Percentiles rank a stretch among this genome's conserved stretches.
Conservation (phyloP, 805 yeast species). For the Hanseniaspora vineae region DNA sequence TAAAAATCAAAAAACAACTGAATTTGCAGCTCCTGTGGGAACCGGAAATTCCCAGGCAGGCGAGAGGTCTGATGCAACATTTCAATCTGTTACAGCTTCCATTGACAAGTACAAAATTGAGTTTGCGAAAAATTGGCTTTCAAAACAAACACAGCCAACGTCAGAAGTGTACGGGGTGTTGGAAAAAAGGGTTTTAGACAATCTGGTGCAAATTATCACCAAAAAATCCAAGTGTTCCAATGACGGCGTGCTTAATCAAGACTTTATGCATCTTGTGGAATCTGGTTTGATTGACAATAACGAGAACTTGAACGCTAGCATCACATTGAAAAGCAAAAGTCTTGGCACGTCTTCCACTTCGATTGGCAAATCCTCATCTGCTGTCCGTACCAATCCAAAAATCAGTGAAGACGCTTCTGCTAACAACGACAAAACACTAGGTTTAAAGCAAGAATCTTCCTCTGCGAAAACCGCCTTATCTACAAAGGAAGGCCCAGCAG, state of each 20-base stretch:
- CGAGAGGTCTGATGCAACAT: slow-evolving; percentile 19
- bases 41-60: slow-evolving; percentile 10
- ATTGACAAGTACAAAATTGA: slow-evolving; percentile 23
- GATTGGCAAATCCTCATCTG: too few relatives aligned
- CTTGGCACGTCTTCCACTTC: too few relatives aligned
- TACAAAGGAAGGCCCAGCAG: neutral
- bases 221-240: slow-evolving; percentile 18
- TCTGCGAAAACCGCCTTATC: neutral
- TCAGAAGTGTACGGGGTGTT: slow-evolving; percentile 64
- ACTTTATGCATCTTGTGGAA: slow-evolving; percentile 17
- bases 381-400: neutral
- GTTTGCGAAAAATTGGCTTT: slow-evolving; percentile 66
- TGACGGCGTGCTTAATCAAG: slow-evolving; percentile 23
- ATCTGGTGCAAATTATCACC: slow-evolving; percentile 28
- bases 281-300: slow-evolving; percentile 9
- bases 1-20: neutral
- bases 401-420: slow-evolving; percentile 1
- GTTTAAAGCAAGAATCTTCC: neutral
- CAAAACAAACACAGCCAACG: slow-evolving; percentile 75
- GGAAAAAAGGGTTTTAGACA: slow-evolving; percentile 52
- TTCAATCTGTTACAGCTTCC: slow-evolving; percentile 4
- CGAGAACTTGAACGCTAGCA: slow-evolving; percentile 4
- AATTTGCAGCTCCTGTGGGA: slow-evolving; percentile 1
- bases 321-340: slow-evolving; percentile 3
- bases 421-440: slow-evolving; percentile 3